Evolutionary conservation across 2,329 filamentous ascomycete species (phyloP).

Genomic region (Orbilia oligospora): DNA sequence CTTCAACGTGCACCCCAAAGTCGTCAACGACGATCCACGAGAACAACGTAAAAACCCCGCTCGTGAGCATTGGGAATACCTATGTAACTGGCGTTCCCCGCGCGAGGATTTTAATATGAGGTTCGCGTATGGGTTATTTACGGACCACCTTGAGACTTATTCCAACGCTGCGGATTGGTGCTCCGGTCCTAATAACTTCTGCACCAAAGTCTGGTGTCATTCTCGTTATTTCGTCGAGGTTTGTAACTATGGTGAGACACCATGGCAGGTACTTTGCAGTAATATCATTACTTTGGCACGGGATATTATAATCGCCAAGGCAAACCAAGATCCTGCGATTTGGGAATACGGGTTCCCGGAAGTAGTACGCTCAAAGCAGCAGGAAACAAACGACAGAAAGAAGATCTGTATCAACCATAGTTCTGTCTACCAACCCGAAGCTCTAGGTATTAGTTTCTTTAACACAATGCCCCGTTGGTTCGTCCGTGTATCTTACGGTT

Average conservation of each 20-base stretch:
- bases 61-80: conserved; percentile 43
- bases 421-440: conserved; percentile 38
- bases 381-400: conserved; percentile 43
- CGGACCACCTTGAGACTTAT: not conserved
- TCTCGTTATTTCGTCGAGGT: conserved; percentile 26
- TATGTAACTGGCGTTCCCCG: conserved; percentile 52
- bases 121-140: not conserved
- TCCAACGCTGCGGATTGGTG: conserved; percentile 6
- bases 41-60: conserved; percentile 32
- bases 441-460: conserved; percentile 31
- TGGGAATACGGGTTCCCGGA: conserved; percentile 30
- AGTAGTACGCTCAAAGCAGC: not conserved
- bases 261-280: conserved; percentile 32
- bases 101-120: not conserved
- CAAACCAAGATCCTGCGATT: not conserved
- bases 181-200: conserved; percentile 45
- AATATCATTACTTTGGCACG: conserved; percentile 26
- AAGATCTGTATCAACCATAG: conserved; percentile 35
- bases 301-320: conserved; percentile 31
- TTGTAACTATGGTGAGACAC: conserved; percentile 30
- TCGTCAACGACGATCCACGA: conserved; percentile 13
- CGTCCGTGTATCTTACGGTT: conserved; percentile 40
- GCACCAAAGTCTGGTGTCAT: conserved; percentile 32
- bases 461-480: conserved; percentile 40
- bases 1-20: conserved; percentile 34